Conservation (phyloP, 1,284 basidiomycete genomes). For the Sanguinoderma infundibulare region DNA sequence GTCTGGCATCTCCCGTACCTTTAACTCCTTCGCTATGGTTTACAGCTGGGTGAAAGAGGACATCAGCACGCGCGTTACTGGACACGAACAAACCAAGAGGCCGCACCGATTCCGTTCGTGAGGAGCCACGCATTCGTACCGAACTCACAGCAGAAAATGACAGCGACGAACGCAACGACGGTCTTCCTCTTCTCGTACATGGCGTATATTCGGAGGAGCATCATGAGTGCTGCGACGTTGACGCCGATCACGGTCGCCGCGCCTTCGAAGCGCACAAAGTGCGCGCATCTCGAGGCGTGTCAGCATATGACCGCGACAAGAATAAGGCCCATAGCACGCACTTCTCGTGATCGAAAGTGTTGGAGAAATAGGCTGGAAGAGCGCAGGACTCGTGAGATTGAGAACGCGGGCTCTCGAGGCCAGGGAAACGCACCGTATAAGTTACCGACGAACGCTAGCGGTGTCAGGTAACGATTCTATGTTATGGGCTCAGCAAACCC, state of each 20-base stretch:
- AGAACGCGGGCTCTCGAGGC: neutral
- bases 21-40: conserved; percentile 12
- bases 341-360: conserved; percentile 42
- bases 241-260: conserved; percentile 53
- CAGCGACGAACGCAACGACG: conserved; percentile 41
- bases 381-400: neutral
- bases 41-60: conserved; percentile 10
- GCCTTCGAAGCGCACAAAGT: conserved; percentile 56
- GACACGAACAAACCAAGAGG: neutral
- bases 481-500: neutral
- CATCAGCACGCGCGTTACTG: neutral
- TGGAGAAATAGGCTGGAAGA: conserved; percentile 48
- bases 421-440: conserved; percentile 42
- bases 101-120: conserved; percentile 29
- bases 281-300: conserved; percentile 41
- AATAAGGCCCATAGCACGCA: conserved; percentile 28
- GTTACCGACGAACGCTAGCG: conserved; percentile 53
- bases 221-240: conserved; percentile 54
- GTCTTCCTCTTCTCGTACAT: conserved; percentile 44
- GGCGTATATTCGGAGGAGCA: conserved; percentile 56
- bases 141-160: conserved; percentile 45
- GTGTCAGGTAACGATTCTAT: conserved; percentile 56
- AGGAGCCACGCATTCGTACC: conserved; percentile 53
- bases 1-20: conserved; percentile 6
- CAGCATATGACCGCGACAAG: neutral